Percentiles rank a stretch among this genome's conserved stretches.
These are phyloP conservation scores for Rutstroemia sydowiana DNA, from an alignment of 2,329 filamentous ascomycete species.

Conservation along the genomic window DNA sequence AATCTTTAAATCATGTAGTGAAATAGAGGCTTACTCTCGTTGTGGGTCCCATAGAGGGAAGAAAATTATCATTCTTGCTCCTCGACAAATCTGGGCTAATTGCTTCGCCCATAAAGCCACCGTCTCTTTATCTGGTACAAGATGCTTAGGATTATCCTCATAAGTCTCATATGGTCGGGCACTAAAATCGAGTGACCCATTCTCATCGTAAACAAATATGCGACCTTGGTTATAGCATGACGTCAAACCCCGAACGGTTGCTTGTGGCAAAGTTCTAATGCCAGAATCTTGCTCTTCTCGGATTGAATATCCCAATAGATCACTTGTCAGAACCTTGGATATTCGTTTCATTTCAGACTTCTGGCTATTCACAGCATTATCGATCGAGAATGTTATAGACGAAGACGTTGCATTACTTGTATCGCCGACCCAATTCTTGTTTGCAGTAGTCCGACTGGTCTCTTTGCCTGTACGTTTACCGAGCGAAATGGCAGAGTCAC, in stretches of 20 bases:
- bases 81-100: slow-evolving; percentile 31
- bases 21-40: slow-evolving; percentile 24
- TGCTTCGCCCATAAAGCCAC: slow-evolving; percentile 11
- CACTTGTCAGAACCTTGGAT: background rate
- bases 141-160: background rate
- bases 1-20: too few species aligned
- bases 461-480: background rate
- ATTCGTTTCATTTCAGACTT: background rate
- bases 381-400: background rate
- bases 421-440: background rate
- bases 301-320: slow-evolving; percentile 5
- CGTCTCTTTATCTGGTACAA: slow-evolving; percentile 4
- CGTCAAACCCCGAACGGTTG: slow-evolving; percentile 14
- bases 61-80: slow-evolving; percentile 38
- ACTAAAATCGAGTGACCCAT: slow-evolving; percentile 10
- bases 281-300: background rate
- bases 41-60: slow-evolving; percentile 40
- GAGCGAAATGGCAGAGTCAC: slow-evolving; percentile 3
- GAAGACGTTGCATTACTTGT: background rate
- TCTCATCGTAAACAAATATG: slow-evolving; percentile 17
- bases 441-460: background rate
- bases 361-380: background rate
- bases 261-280: slow-evolving; percentile 6
- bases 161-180: background rate
- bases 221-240: slow-evolving; percentile 18